phyloP scores from a whole-genome alignment of 2,329 filamentous ascomycete genomes.

The Pestalotiopsis sp. region DNA sequence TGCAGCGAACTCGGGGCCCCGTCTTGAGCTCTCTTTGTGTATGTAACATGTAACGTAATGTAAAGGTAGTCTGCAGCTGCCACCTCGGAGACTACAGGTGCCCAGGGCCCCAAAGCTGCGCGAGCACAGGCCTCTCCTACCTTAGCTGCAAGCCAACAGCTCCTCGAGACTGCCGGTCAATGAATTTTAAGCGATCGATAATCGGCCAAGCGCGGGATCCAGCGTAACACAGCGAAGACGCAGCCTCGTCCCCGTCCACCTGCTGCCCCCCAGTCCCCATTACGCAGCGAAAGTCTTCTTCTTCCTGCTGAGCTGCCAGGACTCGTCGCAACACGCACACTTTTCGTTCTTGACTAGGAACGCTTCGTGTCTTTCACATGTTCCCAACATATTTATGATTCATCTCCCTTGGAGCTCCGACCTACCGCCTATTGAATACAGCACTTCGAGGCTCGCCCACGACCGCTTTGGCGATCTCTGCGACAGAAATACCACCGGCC shows the following conservation, averaged over 20 bases:
- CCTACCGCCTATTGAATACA: neutral
- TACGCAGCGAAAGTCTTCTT: constrained; percentile 14
- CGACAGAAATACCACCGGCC: neutral
- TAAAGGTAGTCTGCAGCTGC: neutral
- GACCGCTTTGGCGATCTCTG: neutral
- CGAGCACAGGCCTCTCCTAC: neutral
- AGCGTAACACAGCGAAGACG: constrained; percentile 1
- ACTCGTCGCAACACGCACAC: neutral
- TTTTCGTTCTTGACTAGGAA: neutral
- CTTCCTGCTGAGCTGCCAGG: neutral
- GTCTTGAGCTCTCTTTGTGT: neutral
- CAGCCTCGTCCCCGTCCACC: constrained; percentile 7
- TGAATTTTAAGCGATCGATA: constrained; percentile 7
- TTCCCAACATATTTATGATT: no score
- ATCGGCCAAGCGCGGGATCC: constrained; percentile 14
- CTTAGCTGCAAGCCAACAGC: neutral
- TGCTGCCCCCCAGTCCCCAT: constrained; percentile 7
- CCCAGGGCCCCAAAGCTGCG: neutral
- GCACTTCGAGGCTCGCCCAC: neutral
- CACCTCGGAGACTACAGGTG: neutral
- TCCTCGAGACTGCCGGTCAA: neutral
- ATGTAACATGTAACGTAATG: neutral
- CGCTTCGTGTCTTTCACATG: neutral
- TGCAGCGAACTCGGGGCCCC: neutral
- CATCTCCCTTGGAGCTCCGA: neutral